Conservation (phyloP, 2,329 filamentous ascomycete species). For the Emergomyces orientalis region DNA sequence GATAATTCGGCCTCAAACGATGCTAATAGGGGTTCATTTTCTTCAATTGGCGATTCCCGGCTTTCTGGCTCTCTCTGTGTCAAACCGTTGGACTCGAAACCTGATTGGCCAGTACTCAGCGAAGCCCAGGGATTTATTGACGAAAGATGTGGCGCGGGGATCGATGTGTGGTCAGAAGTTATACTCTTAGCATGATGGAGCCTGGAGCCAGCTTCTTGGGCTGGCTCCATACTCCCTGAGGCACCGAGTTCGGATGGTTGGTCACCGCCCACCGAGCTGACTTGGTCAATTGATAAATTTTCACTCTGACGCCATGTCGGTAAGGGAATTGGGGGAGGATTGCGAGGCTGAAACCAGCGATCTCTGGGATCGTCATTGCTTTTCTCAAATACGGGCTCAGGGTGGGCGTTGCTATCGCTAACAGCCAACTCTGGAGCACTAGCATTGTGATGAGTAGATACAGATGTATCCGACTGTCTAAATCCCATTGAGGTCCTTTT, state of each 20-base stretch:
- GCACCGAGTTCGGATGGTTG: neutral
- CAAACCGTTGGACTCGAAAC: neutral
- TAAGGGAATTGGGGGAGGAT: neutral
- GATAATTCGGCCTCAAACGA: slow-evolving; percentile 35
- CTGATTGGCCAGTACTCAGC: slow-evolving; percentile 10
- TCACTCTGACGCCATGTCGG: neutral
- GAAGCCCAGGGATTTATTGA: slow-evolving; percentile 18
- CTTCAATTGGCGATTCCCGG: slow-evolving; percentile 16
- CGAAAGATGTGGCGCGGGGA: neutral
- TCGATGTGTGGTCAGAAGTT: neutral
- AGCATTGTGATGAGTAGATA: neutral
- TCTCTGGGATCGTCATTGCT: neutral
- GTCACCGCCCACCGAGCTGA: neutral
- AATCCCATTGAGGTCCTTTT: slow-evolving; percentile 5
- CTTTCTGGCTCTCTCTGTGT: slow-evolving; percentile 15
- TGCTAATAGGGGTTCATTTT: slow-evolving; percentile 27
- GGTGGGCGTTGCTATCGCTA: too few species aligned
- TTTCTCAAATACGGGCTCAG: neutral
- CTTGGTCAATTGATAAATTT: neutral
- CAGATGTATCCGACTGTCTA: neutral
- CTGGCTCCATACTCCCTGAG: slow-evolving; percentile 3
- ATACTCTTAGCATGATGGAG: slow-evolving; percentile 7
- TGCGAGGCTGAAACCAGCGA: neutral
- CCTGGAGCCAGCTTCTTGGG: slow-evolving; percentile 18
- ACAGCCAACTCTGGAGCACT: neutral